A percentile compares a stretch with the other conserved stretches of the same genome.
Conservation (phyloP, 2,329 filamentous ascomycete species). For the Fusarium irregulare region DNA sequence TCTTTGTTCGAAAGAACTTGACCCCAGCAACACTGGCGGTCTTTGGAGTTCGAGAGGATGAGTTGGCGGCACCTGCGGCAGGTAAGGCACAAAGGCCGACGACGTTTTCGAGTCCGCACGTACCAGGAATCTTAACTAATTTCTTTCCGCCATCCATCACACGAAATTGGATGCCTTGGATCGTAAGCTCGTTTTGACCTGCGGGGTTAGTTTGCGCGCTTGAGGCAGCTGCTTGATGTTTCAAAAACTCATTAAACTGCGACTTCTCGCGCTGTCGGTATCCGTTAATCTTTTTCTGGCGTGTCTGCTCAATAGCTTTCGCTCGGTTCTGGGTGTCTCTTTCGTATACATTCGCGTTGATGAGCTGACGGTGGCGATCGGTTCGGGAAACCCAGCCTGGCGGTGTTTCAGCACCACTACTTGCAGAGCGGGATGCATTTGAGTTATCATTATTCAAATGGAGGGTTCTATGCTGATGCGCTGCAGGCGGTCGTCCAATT, state of each 20-base stretch:
- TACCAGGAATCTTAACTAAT: conserved; percentile 78
- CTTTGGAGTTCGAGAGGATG: conserved; percentile 78
- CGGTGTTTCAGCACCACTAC: conserved; percentile 49
- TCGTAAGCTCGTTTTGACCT: conserved; percentile 69
- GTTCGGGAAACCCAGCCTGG: conserved; percentile 74
- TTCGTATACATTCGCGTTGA: conserved; percentile 82
- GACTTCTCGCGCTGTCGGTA: conserved; percentile 69
- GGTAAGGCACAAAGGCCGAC: conserved; percentile 44
- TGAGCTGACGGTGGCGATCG: conserved; percentile 83
- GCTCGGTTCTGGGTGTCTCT: conserved; percentile 75
- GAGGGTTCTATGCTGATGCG: conserved; percentile 66
- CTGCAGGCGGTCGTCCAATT: conserved; percentile 50
- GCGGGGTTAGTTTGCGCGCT: conserved; percentile 41
- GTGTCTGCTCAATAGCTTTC: conserved; percentile 78
- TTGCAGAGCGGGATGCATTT: conserved; percentile 53
- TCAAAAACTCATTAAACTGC: conserved; percentile 59
- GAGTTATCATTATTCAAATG: conserved; percentile 66
- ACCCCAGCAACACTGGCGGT: conserved; percentile 78
- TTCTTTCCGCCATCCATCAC: conserved; percentile 85
- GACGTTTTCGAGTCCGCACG: conserved; percentile 17
- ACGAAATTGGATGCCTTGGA: conserved; percentile 79
- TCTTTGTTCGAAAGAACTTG: conserved; percentile 85
- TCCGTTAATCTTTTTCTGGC: conserved; percentile 65
- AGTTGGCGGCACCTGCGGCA: conserved; percentile 66
- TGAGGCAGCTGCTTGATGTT: conserved; percentile 41